A percentile compares a stretch with the other conserved stretches of the same genome.
Conservation (phyloP, 2,329 filamentous ascomycete species). For the Metarhizium humberi region DNA sequence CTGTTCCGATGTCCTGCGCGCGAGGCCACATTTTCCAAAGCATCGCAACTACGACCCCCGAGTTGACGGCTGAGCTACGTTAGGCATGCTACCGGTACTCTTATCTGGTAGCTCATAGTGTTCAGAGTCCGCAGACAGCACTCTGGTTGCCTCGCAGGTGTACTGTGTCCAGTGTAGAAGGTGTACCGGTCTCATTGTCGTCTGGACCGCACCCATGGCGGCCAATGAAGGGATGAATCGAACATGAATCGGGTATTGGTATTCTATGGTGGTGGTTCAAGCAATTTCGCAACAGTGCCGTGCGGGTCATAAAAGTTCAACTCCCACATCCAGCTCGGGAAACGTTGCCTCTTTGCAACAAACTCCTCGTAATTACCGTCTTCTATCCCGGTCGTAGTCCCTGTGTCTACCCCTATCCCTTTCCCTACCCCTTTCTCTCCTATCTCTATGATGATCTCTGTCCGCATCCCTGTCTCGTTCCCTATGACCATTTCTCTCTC, state of each 20-base stretch:
- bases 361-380: slow-evolving; percentile 1
- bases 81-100: too few relatives aligned
- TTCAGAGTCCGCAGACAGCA: too few relatives aligned
- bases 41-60: too few relatives aligned
- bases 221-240: not conserved
- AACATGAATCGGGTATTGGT: not conserved
- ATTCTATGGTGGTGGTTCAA: not conserved
- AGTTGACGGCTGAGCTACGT: too few relatives aligned
- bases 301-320: not conserved
- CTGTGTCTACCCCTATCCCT: slow-evolving; percentile 13
- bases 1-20: too few relatives aligned
- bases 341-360: not conserved
- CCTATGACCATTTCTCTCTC: slow-evolving; percentile 27
- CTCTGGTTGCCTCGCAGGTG: too few relatives aligned
- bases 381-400: slow-evolving; percentile 10
- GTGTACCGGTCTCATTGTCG: too few relatives aligned
- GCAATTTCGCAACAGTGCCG: not conserved
- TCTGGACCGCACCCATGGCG: too few relatives aligned
- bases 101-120: too few relatives aligned
- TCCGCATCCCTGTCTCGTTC: slow-evolving; percentile 22
- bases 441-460: slow-evolving; percentile 12
- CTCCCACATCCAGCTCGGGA: not conserved
- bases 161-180: too few relatives aligned
- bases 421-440: slow-evolving; percentile 5
- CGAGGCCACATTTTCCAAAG: too few relatives aligned